Base-by-base conservation (phyloP, 441 rosid species). In the Melastoma candidum region DNA sequence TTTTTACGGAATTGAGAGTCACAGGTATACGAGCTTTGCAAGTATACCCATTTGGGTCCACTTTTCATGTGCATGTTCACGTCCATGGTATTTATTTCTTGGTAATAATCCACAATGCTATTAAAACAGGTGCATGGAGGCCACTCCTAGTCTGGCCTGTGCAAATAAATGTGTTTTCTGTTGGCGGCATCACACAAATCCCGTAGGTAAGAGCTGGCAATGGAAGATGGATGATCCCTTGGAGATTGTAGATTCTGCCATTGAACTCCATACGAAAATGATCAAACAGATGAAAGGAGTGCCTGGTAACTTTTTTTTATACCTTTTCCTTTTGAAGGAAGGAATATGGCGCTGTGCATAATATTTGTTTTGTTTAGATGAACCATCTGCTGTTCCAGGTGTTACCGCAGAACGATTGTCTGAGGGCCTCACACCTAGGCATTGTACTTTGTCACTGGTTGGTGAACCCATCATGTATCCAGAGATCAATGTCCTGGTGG, bases 171-270 rank as follows among this genome's bases (percentile, higher is more conserved):
- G 97, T 81, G 95, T 92, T 56, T 92, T 92, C 58, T 92, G 97
- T 69, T 88, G 95, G 97, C 88, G 98, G 81, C 97, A 88, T 72
- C 98, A 92, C 60, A 84, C 95, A 24, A 92, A 92, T 80, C 98
- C 97, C 36, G 97, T 92, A 3, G 98, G 97, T 55, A 92, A 85
- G 81, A 86, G 81, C 72, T 92, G 98, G 98, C 86, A 84, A 68
- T 88, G 97, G 98, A 84, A 85, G 79, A 86, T 88, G 97, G 98
- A 88, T 64, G 97, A 86, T 74, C 97, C 97, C 49, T 49, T 79
- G 26, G 88, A 71, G 59, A 92, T 92, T 74, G 85, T 92, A 54
- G 63, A 84, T 63, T 62, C 95, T 58, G 97, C 98, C 53, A 68
- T 88, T 13, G 90, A 92, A 26, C 86, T 78, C 56, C 98, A 88